Evolutionary conservation across 2,329 filamentous ascomycete genomes (phyloP).

Genomic region (Venturia aucupariae): DNA sequence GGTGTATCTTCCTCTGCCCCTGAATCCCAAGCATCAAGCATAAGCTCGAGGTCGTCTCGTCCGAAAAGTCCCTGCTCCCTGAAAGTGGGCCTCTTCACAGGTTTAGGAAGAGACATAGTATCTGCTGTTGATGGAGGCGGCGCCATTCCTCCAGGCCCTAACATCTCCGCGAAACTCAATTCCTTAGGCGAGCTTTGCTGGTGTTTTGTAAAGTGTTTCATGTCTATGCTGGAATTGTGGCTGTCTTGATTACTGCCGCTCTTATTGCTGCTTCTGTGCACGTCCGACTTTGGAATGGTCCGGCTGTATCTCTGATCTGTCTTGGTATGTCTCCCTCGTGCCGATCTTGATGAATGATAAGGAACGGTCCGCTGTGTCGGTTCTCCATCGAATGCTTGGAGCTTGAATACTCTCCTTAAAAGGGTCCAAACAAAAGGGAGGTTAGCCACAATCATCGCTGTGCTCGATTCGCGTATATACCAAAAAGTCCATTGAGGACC

Average conservation of each 20-base stretch:
- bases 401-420: constrained; percentile 38
- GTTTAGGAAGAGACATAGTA: neutral
- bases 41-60: constrained; percentile 10
- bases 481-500: constrained; percentile 49
- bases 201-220: neutral
- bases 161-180: neutral
- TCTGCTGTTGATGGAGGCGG: neutral
- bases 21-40: constrained; percentile 11
- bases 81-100: constrained; percentile 12
- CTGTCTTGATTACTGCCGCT: constrained; percentile 1
- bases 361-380: neutral
- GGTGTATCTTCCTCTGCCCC: neutral
- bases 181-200: neutral
- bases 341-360: constrained; percentile 15
- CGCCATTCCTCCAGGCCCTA: constrained; percentile 3
- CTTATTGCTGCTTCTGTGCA: constrained; percentile 6
- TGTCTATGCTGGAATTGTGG: constrained; percentile 12
- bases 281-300: neutral
- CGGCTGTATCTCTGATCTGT: neutral
- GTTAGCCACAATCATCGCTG: constrained; percentile 52
- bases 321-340: constrained; percentile 11
- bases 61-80: constrained; percentile 14
- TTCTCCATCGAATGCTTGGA: constrained; percentile 21
- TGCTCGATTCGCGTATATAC: constrained; percentile 48
- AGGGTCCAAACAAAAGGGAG: constrained; percentile 52